Base-by-base conservation (phyloP, 2,329 filamentous ascomycete species). In the Dactylellina haptotyla region DNA sequence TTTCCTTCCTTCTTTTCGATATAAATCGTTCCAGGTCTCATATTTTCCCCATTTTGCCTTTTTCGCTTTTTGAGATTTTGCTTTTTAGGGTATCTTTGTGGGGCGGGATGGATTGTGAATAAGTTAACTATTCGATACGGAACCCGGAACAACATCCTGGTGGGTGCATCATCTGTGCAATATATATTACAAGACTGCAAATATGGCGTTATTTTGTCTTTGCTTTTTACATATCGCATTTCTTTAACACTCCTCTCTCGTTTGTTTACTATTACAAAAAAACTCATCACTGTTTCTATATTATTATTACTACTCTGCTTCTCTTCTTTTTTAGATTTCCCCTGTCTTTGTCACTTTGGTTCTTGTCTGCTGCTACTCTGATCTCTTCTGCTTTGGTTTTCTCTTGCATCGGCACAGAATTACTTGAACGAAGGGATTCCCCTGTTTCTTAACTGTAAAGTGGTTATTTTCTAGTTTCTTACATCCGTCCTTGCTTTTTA, bases 261-360 rank as follows among this genome's bases (percentile, higher is more conserved):
- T 63, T 57, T 58, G 43, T 57, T 28, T 43, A 28, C 34, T 56
- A n/a, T n/a, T n/a, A n/a, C n/a, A 28, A 51, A 46, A 45, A n/a
- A 18, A n/a, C 10, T 56, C 64, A 56, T 56, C 64, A 30, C 64
- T 69, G 54, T 45, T 59, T 50, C 26, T 67, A 34, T 46, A 32
- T 30, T 57, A 67, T 30, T 43, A 50, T 48, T 16, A 28, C 28
- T 56, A 65, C 61, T 56, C 53, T 67, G 43, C 53, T 59, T 46
- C 23, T 46, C 32, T 34, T 34, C 32, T 6, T 14, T 34, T 34
- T 14, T 34, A 34, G 6, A 34, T 34, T 34, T 34, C 6, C 53
- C 5, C 23, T 20, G 14, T 25, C 23, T 41, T 45, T 63, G 14
- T 8, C 23, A 2, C 34, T 63, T 30, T 41, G 46, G 45, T 26